Conservation (phyloP, 345 rosid genomes). For the Aethionema arabicum region DNA sequence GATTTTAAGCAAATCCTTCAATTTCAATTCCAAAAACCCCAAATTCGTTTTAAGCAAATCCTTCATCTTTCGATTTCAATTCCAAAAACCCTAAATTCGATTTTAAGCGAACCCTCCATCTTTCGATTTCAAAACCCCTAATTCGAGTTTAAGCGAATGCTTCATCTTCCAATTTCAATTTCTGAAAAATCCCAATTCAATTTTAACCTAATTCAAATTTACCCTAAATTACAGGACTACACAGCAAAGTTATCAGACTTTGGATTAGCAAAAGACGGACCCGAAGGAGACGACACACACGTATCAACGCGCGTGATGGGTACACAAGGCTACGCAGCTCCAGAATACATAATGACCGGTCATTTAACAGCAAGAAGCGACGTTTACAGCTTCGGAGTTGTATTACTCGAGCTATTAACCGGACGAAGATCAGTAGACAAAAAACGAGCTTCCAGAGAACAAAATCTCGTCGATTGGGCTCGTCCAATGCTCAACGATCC, state of each 20-base stretch:
- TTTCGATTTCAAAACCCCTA: not conserved
- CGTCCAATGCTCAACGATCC: slow-evolving; percentile 63
- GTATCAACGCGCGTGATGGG: slow-evolving; percentile 95
- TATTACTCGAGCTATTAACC: slow-evolving; percentile 56
- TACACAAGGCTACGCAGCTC: slow-evolving; percentile 94
- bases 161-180: too few species aligned
- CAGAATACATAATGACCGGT: slow-evolving; percentile 93
- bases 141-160: not conserved
- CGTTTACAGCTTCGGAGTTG: slow-evolving; percentile 72
- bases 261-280: slow-evolving; percentile 92
- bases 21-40: not conserved
- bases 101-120: not conserved
- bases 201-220: too few species aligned
- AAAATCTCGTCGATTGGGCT: slow-evolving; percentile 70
- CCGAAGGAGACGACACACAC: slow-evolving; percentile 92
- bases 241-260: slow-evolving; percentile 84
- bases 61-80: not conserved
- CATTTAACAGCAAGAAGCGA: slow-evolving; percentile 73
- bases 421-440: slow-evolving; percentile 67
- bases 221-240: slow-evolving; percentile 52
- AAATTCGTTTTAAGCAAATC: not conserved
- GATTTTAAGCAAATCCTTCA: not conserved
- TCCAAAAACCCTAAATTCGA: not conserved
- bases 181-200: too few species aligned
- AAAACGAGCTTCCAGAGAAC: slow-evolving; percentile 53